phyloP scores from a whole-genome alignment of 176 grass and related monocot species.

The Musa schizocarpa region DNA sequence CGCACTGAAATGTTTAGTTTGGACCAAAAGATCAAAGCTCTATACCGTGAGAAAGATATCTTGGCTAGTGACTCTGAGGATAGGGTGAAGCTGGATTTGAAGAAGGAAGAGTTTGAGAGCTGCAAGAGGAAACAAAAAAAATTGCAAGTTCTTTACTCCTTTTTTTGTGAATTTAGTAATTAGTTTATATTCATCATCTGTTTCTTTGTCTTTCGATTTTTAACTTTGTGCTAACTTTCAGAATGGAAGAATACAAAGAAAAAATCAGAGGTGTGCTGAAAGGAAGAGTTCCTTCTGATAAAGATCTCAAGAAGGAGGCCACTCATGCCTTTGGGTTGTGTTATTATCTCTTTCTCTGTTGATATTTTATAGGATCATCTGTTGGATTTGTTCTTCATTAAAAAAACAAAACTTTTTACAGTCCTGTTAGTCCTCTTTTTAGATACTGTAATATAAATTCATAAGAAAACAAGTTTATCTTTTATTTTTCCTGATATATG shows the following conservation, averaged over 20 bases:
- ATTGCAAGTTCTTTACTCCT: slow-evolving; percentile 37
- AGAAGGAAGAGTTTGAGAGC: slow-evolving; percentile 67
- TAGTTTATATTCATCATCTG: slow-evolving; percentile 2
- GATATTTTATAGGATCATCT: not conserved
- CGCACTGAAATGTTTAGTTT: slow-evolving; percentile 56
- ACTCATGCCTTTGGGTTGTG: slow-evolving; percentile 55
- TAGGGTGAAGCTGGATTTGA: slow-evolving; percentile 61
- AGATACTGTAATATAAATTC: not conserved
- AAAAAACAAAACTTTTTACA: not conserved
- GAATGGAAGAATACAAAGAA: slow-evolving; percentile 52
- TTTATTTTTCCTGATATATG: too few relatives aligned
- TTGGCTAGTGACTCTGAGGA: slow-evolving; percentile 62
- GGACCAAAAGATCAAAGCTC: slow-evolving; percentile 71
- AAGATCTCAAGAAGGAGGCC: slow-evolving; percentile 67
- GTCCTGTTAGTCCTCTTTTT: not conserved
- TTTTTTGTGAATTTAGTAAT: slow-evolving; percentile 14
- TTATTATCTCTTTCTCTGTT: slow-evolving; percentile 6
- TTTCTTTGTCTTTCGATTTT: slow-evolving; percentile 8
- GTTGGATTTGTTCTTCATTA: not conserved
- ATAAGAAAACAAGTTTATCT: too few relatives aligned
- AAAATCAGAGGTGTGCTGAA: slow-evolving; percentile 65
- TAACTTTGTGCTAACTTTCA: slow-evolving; percentile 45
- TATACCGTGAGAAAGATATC: slow-evolving; percentile 59
- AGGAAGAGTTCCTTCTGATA: slow-evolving; percentile 40
- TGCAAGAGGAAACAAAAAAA: slow-evolving; percentile 54